Base-by-base conservation (phyloP, 1,139 yeast genomes). In the Yamadazyma spencermartinsiae region DNA sequence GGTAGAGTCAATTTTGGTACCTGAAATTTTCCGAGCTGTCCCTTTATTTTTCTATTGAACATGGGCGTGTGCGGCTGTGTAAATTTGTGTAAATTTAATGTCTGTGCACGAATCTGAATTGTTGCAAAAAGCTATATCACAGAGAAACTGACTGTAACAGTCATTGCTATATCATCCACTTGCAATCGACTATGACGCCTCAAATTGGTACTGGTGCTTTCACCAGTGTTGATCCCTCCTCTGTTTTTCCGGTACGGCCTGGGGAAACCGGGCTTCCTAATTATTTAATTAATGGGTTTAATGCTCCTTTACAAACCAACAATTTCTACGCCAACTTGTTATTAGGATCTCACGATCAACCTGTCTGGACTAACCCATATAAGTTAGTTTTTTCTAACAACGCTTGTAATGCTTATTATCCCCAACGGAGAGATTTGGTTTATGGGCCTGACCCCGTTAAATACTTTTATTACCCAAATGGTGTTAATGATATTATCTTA, bases 301-400 rank as follows among this genome's bases (percentile, higher is more conserved):
- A 37, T 3, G 20, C 27, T 7, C 85, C 90, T 3, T 67, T 81
- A 30, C 78, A 79, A 44, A 86, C 95, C 12, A 86, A 86, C 64
- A 84, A 85, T 56, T 87, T 86, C 58, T 86, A 84, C 56, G 82
- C 86, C 4, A 86, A 86, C 59, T 59, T 86, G 56, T 61, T 86
- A 36, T 70, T 86, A 16, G 92, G 73, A 0, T 62, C 63, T 33
- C 88, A 82, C 48, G 72, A 72, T 8, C 61, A 75, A 34, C 81
- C 65, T 23, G 75, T 80, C 1, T 86, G 84, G 80, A 77, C 89
- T 0, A 87, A 82, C 51, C 95, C 96, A 0, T 86, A 84, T 53
- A 76, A 86, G 4, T 63, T 86, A 10, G 75, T 70, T 59, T 45
- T 45, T 28, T 54, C 48, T 33, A 54, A 54, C 43, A 65, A 62